Conservation (phyloP, 345 rosid species). For the Pistacia integerrima region DNA sequence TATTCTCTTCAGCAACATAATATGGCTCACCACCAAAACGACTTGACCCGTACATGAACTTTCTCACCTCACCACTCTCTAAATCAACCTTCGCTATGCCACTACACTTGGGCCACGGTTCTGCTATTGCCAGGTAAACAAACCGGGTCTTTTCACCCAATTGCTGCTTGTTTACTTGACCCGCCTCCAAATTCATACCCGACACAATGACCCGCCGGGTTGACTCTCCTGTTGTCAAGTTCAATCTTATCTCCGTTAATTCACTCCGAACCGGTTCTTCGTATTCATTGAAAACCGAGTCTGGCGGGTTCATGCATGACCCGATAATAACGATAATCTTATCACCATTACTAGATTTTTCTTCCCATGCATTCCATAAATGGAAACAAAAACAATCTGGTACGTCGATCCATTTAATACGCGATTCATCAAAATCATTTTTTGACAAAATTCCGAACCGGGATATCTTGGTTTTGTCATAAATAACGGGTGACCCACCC, state of each 20-base stretch:
- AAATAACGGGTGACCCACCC: constrained; percentile 78
- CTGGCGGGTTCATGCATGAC: constrained; percentile 80
- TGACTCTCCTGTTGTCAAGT: constrained; percentile 50
- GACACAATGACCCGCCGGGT: constrained; percentile 35
- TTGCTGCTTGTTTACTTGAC: constrained; percentile 44
- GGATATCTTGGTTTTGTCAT: constrained; percentile 45
- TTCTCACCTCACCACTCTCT: constrained; percentile 33
- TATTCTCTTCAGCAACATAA: constrained; percentile 33
- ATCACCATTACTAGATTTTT: constrained; percentile 35
- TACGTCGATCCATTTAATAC: constrained; percentile 55
- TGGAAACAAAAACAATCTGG: constrained; percentile 72
- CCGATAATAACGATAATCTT: constrained; percentile 50
- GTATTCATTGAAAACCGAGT: constrained; percentile 58
- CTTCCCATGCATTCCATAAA: constrained; percentile 86
- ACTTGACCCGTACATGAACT: constrained; percentile 47
- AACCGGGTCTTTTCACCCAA: constrained; percentile 55
- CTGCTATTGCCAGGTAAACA: constrained; percentile 71
- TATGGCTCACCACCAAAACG: constrained; percentile 74
- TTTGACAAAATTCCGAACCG: constrained; percentile 55
- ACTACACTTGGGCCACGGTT: constrained; percentile 73
- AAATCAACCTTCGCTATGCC: constrained; percentile 76
- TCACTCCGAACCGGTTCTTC: constrained; percentile 33
- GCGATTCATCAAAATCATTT: constrained; percentile 41
- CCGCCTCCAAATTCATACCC: constrained; percentile 65
- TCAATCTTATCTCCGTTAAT: constrained; percentile 55